Evolutionary conservation across 805 yeast genomes (phyloP), one percentile per base, ranked within the genome.

Genomic region (Pichia membranifaciens): DNA sequence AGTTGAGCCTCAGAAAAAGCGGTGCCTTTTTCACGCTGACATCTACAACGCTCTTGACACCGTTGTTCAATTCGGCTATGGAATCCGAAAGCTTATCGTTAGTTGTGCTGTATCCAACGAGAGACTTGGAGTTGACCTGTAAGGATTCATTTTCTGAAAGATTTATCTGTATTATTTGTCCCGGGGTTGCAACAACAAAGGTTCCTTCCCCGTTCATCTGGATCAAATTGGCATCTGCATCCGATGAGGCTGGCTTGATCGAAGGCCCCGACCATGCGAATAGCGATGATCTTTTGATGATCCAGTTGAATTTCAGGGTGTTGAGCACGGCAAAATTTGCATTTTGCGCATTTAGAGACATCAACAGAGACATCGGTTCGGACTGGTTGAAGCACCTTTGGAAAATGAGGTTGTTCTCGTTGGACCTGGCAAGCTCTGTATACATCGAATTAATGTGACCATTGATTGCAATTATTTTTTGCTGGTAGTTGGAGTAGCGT

Each of bases 221-320:
- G 10, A 54, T 47, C 5, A 56, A 32, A 21, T 54, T 53, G 1
- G 49, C 43, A 17, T 16, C 16, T 29, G 23, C 13, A 4, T 21
- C 25, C 4, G 22, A 12, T 10, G 31, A 15, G 15, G 21, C 20
- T 17, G 51, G 51, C 18, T 37, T 37, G 5, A 49, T 37, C 16
- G 44, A 29, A 13, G 51, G 29, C 0, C 77, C 79, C 0, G 74
- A 62, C 79, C 79, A 75, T 5, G 78, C 76, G 12, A 74, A 61
- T 10, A 75, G 50, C 44, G 60, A 60, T 13, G 64, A 60, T 41
- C 66, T 65, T 29, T 62, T 67, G 16, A 74, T 59, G 6, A 55
- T 55, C 79, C 79, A 74, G 15, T 49, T 37, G 2, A 45, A 42
- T 15, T 53, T 52, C 9, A 52, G 29, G 12, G 43, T 51, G 3